These are phyloP conservation scores for Lachancea sp. DNA, from an alignment of 805 yeast species.

Conservation along the genomic window DNA sequence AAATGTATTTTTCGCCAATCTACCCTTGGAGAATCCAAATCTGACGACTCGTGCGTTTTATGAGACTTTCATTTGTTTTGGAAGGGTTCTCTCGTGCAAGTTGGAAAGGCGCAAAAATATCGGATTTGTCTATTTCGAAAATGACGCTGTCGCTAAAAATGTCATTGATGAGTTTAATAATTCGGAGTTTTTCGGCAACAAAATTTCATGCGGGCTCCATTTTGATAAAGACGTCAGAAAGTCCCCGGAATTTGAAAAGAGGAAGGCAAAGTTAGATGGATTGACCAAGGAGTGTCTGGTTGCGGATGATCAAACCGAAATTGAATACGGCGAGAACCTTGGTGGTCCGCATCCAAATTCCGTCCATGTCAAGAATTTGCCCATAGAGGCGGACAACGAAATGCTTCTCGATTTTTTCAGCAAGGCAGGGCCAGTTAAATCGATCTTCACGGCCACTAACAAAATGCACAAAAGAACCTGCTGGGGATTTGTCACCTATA, in stretches of 20 bases:
- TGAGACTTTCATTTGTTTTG: constrained; percentile 43
- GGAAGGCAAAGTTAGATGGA: constrained; percentile 20
- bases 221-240: constrained; percentile 33
- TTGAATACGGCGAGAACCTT: constrained; percentile 2
- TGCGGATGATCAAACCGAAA: constrained; percentile 12
- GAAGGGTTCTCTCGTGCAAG: constrained; percentile 41
- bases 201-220: constrained; percentile 37
- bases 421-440: constrained; percentile 30
- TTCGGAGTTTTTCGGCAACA: constrained; percentile 26
- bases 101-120: constrained; percentile 34
- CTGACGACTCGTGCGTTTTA: constrained; percentile 42
- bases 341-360: constrained; percentile 28
- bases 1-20: constrained; percentile 44
- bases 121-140: constrained; percentile 37
- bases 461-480: constrained; percentile 18
- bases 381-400: constrained; percentile 27
- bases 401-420: constrained; percentile 28
- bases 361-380: constrained; percentile 32
- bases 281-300: constrained; percentile 15
- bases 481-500: constrained; percentile 41
- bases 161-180: constrained; percentile 33
- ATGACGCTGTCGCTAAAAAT: constrained; percentile 29
- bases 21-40: constrained; percentile 29
- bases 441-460: constrained; percentile 30
- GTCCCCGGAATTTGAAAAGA: constrained; percentile 29